Evolutionary conservation across 176 grass and related monocot species (phyloP).

Genomic region (Triticum urartu): DNA sequence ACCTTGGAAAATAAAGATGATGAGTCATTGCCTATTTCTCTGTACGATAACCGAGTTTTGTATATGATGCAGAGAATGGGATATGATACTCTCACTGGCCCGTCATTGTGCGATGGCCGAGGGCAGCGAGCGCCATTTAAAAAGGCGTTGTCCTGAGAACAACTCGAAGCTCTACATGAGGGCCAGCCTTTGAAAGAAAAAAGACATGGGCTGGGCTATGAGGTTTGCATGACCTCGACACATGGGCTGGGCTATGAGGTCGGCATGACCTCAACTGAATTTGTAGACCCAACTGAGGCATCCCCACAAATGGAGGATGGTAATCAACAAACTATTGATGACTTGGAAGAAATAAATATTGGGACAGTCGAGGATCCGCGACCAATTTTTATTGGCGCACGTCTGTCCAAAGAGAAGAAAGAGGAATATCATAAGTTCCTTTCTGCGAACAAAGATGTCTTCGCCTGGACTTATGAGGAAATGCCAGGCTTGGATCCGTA

Average conservation of each 20-base stretch:
- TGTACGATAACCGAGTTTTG: not conserved
- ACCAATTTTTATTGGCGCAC: not conserved
- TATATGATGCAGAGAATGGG: not conserved
- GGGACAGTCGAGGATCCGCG: not conserved
- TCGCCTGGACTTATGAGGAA: not conserved
- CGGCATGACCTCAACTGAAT: not conserved
- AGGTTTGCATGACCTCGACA: not conserved
- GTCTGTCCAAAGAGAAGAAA: not conserved
- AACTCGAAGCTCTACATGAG: not conserved
- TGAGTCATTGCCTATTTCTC: no score
- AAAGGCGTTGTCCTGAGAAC: not conserved
- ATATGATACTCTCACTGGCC: not conserved
- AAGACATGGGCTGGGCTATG: not conserved
- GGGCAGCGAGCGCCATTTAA: not conserved
- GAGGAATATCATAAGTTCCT: not conserved
- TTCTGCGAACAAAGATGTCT: not conserved
- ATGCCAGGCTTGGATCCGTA: not conserved
- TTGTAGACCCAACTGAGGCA: not conserved
- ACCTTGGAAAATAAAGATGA: no score
- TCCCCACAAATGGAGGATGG: conserved; percentile 10
- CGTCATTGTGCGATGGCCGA: not conserved
- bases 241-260: no score
- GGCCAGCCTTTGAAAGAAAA: not conserved
- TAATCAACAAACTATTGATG: not conserved
- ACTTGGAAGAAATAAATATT: conserved; percentile 3